Evolutionary conservation across 2,329 filamentous ascomycete genomes (phyloP), one percentile per base, ranked within the genome.

Genomic region (Pyricularia sp.): DNA sequence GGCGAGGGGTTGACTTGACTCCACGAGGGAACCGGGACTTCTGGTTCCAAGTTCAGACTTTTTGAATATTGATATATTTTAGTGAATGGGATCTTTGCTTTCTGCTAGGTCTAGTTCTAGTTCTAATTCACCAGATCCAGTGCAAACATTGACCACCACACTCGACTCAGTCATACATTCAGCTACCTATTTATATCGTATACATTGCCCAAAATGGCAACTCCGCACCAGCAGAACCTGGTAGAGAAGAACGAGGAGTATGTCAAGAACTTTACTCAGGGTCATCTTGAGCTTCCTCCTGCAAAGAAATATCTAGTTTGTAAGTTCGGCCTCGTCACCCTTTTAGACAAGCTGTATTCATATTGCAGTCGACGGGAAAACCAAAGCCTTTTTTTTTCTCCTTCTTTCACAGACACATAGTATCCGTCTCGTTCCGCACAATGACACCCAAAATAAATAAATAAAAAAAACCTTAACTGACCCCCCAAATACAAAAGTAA

Each of bases 221-320:
- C 71, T 25, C 71, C 74, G 64, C 73, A 74, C 69, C 73, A 78
- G 66, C 66, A 73, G 36, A 76, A 75, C 69, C 67, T 78, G 69
- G 71, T 72, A 67, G 70, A 73, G 66, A 70, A 73, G 67, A 78
- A 77, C 23, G 73, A 71, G 10, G 63, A 64, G 26, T 77, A 76
- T 70, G 72, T 74, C 3, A 70, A 71, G 63, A 69, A 70, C 2
- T 94, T 93, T 77, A 86, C 82, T n/a, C 82, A 91, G 71, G 90
- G 89, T 20, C 72, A 88, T 71, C 83, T 93, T 4, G 83, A 86
- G 0, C 83, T 93, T 1, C 89, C 90, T 0, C 91, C 91, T 0
- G 86, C 86, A 11, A 90, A 90, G 79, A 86, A 89, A 73, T 91
- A 91, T 74, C 81, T 87, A 9, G 81, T 91, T 71, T 78, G 88